These are phyloP conservation scores for Carnegiea gigantea DNA, from an alignment of 179 eudicot species.

Conservation along the genomic window DNA sequence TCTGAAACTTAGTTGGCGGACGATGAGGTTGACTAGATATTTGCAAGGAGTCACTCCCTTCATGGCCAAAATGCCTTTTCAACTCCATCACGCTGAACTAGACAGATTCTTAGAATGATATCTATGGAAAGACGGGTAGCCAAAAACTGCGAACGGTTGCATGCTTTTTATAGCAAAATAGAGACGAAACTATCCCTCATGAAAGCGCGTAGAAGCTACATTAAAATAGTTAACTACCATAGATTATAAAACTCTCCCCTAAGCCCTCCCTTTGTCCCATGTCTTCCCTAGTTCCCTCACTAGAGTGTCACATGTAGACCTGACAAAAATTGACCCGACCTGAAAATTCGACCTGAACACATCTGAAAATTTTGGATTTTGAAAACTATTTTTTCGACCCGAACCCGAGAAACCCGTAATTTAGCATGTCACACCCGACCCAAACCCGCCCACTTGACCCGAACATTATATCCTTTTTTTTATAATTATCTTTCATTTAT, in stretches of 20 bases:
- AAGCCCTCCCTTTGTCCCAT: background rate
- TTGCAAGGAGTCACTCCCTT: constrained; percentile 24
- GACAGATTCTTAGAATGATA: background rate
- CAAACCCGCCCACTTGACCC: no score
- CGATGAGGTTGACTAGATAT: constrained; percentile 23
- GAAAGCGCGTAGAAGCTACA: constrained; percentile 2
- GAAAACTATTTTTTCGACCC: no score
- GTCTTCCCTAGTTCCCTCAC: background rate
- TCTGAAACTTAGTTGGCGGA: constrained; percentile 26
- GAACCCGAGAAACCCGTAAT: no score
- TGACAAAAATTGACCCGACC: no score
- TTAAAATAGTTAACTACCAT: background rate
- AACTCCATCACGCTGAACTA: constrained; percentile 29
- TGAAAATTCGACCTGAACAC: no score
- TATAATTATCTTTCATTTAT: no score
- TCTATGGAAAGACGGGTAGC: constrained; percentile 6
- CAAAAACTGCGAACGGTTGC: constrained; percentile 19
- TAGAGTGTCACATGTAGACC: background rate
- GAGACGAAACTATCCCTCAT: background rate
- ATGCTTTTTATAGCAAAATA: background rate
- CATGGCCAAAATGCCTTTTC: constrained; percentile 38
- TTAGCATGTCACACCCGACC: no score
- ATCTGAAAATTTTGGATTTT: no score
- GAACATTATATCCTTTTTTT: no score
- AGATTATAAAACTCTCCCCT: background rate